These are phyloP conservation scores for Schoenoplectus tabernaemontani DNA, from an alignment of 202 grass and related monocot species.

Conservation along the genomic window DNA sequence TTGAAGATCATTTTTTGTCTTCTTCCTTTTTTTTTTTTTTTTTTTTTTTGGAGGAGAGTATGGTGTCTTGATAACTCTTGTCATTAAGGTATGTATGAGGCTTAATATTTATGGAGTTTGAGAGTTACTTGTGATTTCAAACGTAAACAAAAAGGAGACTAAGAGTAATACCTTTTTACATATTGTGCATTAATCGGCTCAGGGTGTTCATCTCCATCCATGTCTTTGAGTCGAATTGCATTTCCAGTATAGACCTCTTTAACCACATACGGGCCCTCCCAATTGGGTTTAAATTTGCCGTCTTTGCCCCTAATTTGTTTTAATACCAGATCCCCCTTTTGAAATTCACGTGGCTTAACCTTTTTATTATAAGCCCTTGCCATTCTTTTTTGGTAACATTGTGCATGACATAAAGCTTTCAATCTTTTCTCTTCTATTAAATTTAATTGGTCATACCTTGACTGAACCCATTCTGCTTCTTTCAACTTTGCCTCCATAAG, in stretches of 20 bases:
- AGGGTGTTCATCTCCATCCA: neutral
- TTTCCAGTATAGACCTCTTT: neutral
- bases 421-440: neutral
- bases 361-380: too few species aligned
- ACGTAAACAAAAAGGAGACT: neutral
- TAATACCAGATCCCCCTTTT: neutral
- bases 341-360: neutral
- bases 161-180: neutral
- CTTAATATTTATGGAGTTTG: too few species aligned
- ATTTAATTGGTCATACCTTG: neutral
- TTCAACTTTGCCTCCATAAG: neutral
- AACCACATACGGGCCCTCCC: neutral
- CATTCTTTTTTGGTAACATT: too few species aligned
- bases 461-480: neutral
- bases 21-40: too few species aligned
- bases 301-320: neutral
- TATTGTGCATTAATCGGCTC: neutral
- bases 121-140: neutral
- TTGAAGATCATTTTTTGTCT: too few species aligned
- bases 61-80: too few species aligned
- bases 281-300: too few species aligned
- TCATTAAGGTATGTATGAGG: too few species aligned
- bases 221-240: neutral
- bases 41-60: too few species aligned
- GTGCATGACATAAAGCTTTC: too few species aligned